A percentile compares a stretch with the other conserved stretches of the same genome.
phyloP scores from a whole-genome alignment of 345 rosid species.

The Mangifera indica region DNA sequence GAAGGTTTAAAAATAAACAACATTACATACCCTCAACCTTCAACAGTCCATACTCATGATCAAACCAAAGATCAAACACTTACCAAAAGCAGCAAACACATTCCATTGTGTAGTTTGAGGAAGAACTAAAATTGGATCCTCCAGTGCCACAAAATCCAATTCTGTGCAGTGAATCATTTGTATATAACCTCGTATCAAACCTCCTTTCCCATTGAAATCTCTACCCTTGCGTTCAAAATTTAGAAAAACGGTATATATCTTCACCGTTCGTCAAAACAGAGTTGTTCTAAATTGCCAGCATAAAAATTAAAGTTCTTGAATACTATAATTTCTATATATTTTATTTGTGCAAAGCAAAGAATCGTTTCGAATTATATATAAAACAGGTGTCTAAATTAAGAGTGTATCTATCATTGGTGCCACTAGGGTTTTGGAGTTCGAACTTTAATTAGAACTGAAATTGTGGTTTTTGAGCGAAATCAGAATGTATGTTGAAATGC shows the following conservation, averaged over 20 bases:
- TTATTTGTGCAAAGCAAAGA: neutral
- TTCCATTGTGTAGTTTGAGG: conserved; percentile 68
- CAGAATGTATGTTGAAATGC: conserved; percentile 18
- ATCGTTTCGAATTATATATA: neutral
- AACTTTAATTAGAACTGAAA: too few species aligned
- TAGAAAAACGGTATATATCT: conserved; percentile 1
- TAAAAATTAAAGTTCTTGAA: too few species aligned
- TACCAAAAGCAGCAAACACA: conserved; percentile 89
- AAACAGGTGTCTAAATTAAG: neutral
- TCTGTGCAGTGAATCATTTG: conserved; percentile 57
- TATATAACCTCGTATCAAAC: conserved; percentile 64
- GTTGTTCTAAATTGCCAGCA: too few species aligned
- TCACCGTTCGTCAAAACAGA: neutral
- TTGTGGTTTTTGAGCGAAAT: too few species aligned
- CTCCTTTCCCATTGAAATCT: conserved; percentile 93
- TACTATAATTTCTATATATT: too few species aligned
- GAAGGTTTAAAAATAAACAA: conserved; percentile 5
- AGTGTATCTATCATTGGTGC: conserved; percentile 48
- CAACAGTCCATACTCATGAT: neutral
- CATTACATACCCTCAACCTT: neutral
- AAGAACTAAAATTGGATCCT: conserved; percentile 49
- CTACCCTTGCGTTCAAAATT: conserved; percentile 57
- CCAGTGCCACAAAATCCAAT: conserved; percentile 61
- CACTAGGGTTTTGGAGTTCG: neutral
- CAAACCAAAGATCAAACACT: conserved; percentile 18